These are phyloP conservation scores for Telfairia occidentalis DNA, from an alignment of 331 rosid genomes.

Conservation along the genomic window DNA sequence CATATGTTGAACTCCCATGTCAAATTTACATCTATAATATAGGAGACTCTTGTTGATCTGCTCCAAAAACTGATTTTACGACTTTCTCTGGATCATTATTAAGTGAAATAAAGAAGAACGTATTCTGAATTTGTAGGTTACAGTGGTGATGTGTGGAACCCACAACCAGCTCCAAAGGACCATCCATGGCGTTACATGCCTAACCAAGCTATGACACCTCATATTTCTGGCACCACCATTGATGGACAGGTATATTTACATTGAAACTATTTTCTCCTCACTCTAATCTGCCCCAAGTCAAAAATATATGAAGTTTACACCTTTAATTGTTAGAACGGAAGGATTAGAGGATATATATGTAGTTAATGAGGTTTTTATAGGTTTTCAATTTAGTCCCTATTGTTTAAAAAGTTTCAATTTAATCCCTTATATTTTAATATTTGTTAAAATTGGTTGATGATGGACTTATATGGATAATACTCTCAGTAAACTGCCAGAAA, in stretches of 20 bases:
- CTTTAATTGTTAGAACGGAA: no score
- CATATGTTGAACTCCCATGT: not conserved
- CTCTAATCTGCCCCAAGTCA: no score
- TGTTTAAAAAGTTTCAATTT: not conserved
- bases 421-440: not conserved
- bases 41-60: not conserved
- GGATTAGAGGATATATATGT: no score
- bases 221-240: conserved; percentile 87
- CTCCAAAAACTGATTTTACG: not conserved
- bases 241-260: conserved; percentile 65
- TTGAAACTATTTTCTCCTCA: not conserved
- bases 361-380: no score
- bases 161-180: conserved; percentile 97
- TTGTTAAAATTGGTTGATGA: no score
- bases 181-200: conserved; percentile 99
- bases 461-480: no score
- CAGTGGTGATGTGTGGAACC: conserved; percentile 90
- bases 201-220: conserved; percentile 99
- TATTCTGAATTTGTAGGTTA: conserved; percentile 38
- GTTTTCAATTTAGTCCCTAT: not conserved
- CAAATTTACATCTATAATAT: no score
- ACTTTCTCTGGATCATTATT: not conserved
- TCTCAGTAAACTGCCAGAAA: no score
- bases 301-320: no score
- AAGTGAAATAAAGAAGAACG: not conserved